Evolutionary conservation across 2,329 filamentous ascomycete species (phyloP), one percentile per base, ranked within the genome.

Genomic region (Exophiala bonariae): DNA sequence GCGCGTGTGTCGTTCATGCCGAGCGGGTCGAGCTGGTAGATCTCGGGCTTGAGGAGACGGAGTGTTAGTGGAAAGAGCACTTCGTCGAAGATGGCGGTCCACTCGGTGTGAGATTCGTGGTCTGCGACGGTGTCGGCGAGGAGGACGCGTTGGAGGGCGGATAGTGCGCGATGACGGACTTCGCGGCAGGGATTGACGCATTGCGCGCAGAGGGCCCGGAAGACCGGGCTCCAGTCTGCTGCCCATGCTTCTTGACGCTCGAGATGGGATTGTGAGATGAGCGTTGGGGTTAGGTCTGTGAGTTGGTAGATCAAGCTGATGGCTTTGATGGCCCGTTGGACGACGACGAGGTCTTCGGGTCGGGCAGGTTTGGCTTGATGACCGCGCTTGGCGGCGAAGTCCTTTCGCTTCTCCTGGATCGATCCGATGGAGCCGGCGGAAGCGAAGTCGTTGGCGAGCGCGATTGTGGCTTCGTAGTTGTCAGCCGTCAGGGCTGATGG

Each of bases 1-100:
- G 97, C 88, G 34, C 93, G 80, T 41, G 93, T 97, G 68, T 97
- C 92, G 57, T 87, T 87, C 93, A 99, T 99, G 30, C 93, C 93
- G 28, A 87, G 76, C 1, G 89, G 86, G 64, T 99, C 93, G 2
- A 86, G 86, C 43, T 91, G 89, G 66, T 95, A 96, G 8, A 96
- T 86, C 67, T 99, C 93, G 1, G 93, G 93, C 66, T 96, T 96
- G 13, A 99, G 76, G 2, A 99, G 78, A 53, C 87, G 82, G 28
- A 86, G 77, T 53, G 97, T 92, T 11, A 99, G 76, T 1, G 93
- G 93, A 67, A 99, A 96, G 13, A 99, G 76, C 2, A 97, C 91
- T 63, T 96, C 87, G 54, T 84, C 83, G 66, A 99, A 99, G 41
- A 99, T 96, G 32, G 89, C 88, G 0, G 86, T 93, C 92, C 93